These are phyloP conservation scores for Raphanus sativus DNA, from an alignment of 345 rosid species.

Conservation along the genomic window DNA sequence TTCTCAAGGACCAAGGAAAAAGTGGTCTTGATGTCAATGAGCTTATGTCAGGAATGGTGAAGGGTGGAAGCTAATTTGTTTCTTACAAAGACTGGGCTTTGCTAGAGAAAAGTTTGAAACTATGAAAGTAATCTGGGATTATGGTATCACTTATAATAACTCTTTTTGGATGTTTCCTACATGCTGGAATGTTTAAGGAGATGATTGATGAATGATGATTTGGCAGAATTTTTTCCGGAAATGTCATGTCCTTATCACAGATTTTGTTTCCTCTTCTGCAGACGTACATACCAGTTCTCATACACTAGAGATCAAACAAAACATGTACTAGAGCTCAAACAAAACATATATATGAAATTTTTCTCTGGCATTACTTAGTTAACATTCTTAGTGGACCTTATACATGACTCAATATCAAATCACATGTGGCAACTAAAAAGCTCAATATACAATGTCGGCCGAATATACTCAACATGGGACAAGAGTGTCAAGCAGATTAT, in stretches of 20 bases:
- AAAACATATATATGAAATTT: too few species aligned
- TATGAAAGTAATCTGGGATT: constrained; percentile 50
- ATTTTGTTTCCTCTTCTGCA: too few species aligned
- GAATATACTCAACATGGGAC: not conserved
- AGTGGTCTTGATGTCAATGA: constrained; percentile 84
- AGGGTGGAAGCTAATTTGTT: too few species aligned
- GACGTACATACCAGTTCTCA: too few species aligned
- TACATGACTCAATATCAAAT: not conserved
- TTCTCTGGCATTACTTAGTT: not conserved
- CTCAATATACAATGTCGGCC: not conserved
- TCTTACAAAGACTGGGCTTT: too few species aligned
- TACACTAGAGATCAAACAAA: too few species aligned
- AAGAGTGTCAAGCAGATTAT: not conserved
- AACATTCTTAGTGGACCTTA: not conserved
- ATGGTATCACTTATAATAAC: constrained; percentile 77
- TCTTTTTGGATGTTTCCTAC: constrained; percentile 76
- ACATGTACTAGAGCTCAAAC: too few species aligned
- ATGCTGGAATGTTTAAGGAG: constrained; percentile 86
- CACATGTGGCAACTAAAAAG: not conserved
- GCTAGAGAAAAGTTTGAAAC: not conserved
- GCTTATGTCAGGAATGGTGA: constrained; percentile 79
- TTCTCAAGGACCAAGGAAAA: constrained; percentile 30
- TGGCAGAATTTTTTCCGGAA: too few species aligned
- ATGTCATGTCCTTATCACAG: too few species aligned
- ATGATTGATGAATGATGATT: too few species aligned